These are phyloP conservation scores for Sordariomycetes sp. DNA, from an alignment of 2,329 filamentous ascomycete genomes.

Conservation along the genomic window DNA sequence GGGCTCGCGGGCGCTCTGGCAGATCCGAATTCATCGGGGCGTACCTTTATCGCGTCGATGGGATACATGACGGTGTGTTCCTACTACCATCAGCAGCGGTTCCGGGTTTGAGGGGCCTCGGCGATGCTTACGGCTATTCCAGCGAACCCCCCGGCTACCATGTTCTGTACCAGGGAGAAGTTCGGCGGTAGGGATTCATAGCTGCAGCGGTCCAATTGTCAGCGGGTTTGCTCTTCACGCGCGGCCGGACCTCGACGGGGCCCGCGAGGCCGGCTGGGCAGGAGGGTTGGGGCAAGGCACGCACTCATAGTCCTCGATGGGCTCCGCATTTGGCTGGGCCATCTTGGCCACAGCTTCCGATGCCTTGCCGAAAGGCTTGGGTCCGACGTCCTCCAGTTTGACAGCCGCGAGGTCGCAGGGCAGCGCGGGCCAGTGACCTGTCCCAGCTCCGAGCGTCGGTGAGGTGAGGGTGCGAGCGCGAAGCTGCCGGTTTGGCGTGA, in stretches of 20 bases:
- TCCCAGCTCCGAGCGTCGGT: not conserved
- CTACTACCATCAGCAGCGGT: slow-evolving; percentile 27
- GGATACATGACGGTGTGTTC: slow-evolving; percentile 99
- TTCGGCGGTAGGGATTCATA: slow-evolving; percentile 93
- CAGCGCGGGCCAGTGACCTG: not conserved
- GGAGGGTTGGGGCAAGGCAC: slow-evolving; percentile 14
- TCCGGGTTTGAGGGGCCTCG: not conserved
- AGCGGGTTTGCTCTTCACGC: not conserved
- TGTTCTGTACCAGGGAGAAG: slow-evolving; percentile 88
- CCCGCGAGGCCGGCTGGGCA: not conserved
- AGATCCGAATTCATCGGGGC: slow-evolving; percentile 10
- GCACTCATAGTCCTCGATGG: slow-evolving; percentile 54
- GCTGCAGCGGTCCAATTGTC: slow-evolving; percentile 20
- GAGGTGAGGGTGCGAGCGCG: not conserved
- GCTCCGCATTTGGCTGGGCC: slow-evolving; percentile 54
- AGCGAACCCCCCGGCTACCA: slow-evolving; percentile 91
- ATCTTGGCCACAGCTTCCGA: slow-evolving; percentile 55
- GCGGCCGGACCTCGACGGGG: not conserved
- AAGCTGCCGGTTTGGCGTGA: not conserved
- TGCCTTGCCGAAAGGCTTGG: slow-evolving; percentile 47
- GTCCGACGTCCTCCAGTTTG: slow-evolving; percentile 51
- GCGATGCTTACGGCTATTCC: slow-evolving; percentile 66
- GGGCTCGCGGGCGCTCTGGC: not conserved
- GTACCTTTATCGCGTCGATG: slow-evolving; percentile 91
- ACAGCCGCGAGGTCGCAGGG: slow-evolving; percentile 16